Evolutionary conservation across 768 basidiomycete genomes (phyloP), one percentile per base, ranked within the genome.

Genomic region (Leccinum incarnatum): DNA sequence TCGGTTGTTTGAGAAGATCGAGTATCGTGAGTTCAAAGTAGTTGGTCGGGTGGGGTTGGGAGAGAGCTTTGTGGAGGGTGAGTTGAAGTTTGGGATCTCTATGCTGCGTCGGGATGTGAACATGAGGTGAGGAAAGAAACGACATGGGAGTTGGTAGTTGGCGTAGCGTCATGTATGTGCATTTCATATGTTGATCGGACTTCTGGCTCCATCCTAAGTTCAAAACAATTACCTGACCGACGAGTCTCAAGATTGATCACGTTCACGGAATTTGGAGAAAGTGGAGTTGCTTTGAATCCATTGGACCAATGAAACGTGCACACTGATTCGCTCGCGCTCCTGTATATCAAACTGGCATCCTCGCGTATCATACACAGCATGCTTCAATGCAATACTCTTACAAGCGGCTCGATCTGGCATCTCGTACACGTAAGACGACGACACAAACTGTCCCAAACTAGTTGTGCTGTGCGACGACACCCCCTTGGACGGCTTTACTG

Each of bases 1-100:
- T 7, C 59, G 67, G n/a, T 59, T 83, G 23, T 83, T 84, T 58
- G 68, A 72, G 25, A 79, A 77, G 69, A 71, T 72, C 54, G 82
- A 82, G 60, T 79, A 78, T 48, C 70, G 78, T 17, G 65, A 70
- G 47, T 83, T 83, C 63, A 66, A 66, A 36, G 56, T 83, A 19
- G 64, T 68, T 3, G 74, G 75, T 14, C 65, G 65, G n/a, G 70
- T 80, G 9, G 74, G 74, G 68, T 65, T 81, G 42, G 67, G 68
- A 42, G 68, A 69, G 45, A 57, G 60, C 6, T 67, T 59, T 2
- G 49, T 77, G 30, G 67, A 63, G 21, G 57, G 62, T 7, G 63
- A 64, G 17, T 59, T 70, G 46, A 69, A 68, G 58, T 78, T 82
- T 67, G 78, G 76, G 12, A 69, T 81, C 23, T 78, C 79, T 1